Percentiles rank a stretch among this genome's conserved stretches.
Conservation (phyloP, 176 grass and related monocot genomes). For the Bonia amplexicaulis region DNA sequence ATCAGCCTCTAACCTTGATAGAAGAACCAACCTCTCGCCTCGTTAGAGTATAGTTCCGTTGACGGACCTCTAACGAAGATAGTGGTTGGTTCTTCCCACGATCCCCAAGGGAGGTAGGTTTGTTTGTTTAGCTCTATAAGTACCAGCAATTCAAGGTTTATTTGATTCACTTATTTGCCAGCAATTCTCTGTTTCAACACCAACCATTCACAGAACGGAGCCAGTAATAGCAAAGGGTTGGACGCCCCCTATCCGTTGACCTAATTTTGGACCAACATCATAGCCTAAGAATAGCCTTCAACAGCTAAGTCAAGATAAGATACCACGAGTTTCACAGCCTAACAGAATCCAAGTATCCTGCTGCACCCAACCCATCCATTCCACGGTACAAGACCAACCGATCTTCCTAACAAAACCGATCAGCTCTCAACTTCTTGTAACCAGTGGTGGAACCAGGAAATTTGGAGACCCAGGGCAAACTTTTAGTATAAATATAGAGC, state of each 20-base stretch:
- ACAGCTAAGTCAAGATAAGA: not conserved
- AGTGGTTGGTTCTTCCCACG: conserved; percentile 16
- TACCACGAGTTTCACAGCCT: conserved; percentile 19
- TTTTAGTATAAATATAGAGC: too few species aligned
- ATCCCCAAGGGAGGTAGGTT: not conserved
- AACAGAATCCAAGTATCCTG: conserved; percentile 10
- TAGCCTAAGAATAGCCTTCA: conserved; percentile 15
- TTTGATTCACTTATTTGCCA: not conserved
- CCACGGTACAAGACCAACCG: not conserved
- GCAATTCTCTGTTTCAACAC: not conserved
- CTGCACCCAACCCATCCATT: not conserved
- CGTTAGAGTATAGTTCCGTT: conserved; percentile 27
- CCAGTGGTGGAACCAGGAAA: too few species aligned
- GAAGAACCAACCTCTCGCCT: conserved; percentile 32
- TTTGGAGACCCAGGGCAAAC: too few species aligned
- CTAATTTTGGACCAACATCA: not conserved
- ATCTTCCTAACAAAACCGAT: not conserved
- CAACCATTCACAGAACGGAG: not conserved
- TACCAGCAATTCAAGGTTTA: not conserved
- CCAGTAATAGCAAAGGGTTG: conserved; percentile 8
- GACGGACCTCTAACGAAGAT: conserved; percentile 25
- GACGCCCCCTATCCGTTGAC: conserved; percentile 12
- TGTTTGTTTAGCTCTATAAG: conserved; percentile 1
- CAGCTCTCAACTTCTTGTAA: not conserved
- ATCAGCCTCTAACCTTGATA: not conserved